phyloP scores from a whole-genome alignment of 495 filamentous ascomycete genomes.

The Penicillium fimorum region DNA sequence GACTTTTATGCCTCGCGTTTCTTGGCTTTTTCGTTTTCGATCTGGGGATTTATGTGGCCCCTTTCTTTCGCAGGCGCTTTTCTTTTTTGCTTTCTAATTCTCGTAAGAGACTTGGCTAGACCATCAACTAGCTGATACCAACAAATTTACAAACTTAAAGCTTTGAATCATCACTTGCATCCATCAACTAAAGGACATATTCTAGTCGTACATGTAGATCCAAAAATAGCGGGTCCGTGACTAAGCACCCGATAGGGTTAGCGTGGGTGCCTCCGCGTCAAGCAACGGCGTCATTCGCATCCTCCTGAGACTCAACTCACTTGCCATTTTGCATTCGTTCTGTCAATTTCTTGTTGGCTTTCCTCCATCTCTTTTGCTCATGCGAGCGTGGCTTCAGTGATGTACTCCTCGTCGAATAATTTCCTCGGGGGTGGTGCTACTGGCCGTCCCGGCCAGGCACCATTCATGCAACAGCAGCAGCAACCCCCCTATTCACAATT shows the following conservation, averaged over 20 bases:
- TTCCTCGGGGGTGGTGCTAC: slow-evolving; percentile 75
- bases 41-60: slow-evolving; percentile 1
- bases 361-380: slow-evolving; percentile 26
- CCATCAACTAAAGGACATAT: neutral
- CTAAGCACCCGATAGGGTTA: slow-evolving; percentile 27
- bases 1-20: slow-evolving; percentile 13
- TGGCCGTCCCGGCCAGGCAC: slow-evolving; percentile 66
- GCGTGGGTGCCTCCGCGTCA: slow-evolving; percentile 27
- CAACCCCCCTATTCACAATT: slow-evolving; percentile 49
- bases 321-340: slow-evolving; percentile 18
- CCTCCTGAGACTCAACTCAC: slow-evolving; percentile 29
- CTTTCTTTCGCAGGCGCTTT: slow-evolving; percentile 1
- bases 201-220: neutral
- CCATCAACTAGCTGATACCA: slow-evolving; percentile 12
- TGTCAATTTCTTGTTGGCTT: slow-evolving; percentile 25
- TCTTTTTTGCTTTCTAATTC: slow-evolving; percentile 9
- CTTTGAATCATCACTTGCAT: neutral
- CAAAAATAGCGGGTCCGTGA: slow-evolving; percentile 17
- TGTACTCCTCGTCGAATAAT: slow-evolving; percentile 87
- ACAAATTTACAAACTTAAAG: slow-evolving; percentile 2
- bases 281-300: slow-evolving; percentile 32
- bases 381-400: slow-evolving; percentile 43
- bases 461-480: slow-evolving; percentile 48
- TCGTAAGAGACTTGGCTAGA: neutral
- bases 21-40: slow-evolving; percentile 14